Evolutionary conservation across 108 stramenopile genomes (phyloP), one percentile per base, ranked within the genome.

Genomic region (Nannochloropsis gaditana): DNA sequence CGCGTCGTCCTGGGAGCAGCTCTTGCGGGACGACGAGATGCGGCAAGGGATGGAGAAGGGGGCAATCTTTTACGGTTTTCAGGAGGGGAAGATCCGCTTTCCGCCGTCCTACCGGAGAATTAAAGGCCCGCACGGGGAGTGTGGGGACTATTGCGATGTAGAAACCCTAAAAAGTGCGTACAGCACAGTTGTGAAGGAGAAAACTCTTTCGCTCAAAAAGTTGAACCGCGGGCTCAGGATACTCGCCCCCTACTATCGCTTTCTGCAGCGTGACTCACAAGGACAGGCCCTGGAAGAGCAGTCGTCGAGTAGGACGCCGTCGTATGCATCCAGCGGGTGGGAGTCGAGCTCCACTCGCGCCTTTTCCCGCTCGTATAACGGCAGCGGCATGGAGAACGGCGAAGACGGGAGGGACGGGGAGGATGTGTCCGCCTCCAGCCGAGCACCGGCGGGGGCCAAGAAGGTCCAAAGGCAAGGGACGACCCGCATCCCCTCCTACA

Each of bases 91-190:
- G 43, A 43, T 45, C 82, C 43, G 82, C 44, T 9, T 82, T 0
- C 82, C 82, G 17, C 82, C 82, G 15, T 45, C 82, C 19, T 82
- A 82, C 21, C 43, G 45, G 3, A 15, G 82, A 5, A 21, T 9
- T 19, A 82, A 45, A 9, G 82, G 82, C 82, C 82, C 21, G 9
- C 5, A 43, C 21, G 82, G 82, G 19, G 82, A 82, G 44, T 82
- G 82, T 82, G 82, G 82, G 9, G 82, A 82, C 21, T 82, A 82
- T 45, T n/a, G 19, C 15, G 59, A 73, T 3, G 59, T n/a, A n/a
- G 59, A n/a, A n/a, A 8, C 0, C 4, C 3, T 73, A 8, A 73
- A 73, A 73, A 73, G 2, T 15, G 59, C 59, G n/a, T 73, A n/a
- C 8, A 73, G 59, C 6, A 73, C 59, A n/a, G 59, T n/a, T 73